Conservation (phyloP, 176 grass and related monocot species). For the Saccharum officinarum region DNA sequence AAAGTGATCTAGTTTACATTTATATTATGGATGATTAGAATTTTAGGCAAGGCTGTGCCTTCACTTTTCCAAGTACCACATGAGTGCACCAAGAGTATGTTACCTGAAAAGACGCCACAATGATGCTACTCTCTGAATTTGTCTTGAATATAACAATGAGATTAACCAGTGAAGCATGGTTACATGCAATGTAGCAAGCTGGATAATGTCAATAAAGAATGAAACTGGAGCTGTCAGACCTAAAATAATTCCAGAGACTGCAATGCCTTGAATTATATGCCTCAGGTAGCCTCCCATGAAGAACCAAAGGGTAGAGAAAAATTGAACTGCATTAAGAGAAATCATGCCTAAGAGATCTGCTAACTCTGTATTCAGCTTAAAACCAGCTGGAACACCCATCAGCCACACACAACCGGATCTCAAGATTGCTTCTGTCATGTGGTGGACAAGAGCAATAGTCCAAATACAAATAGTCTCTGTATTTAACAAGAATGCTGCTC, state of each 20-base stretch:
- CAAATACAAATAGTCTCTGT: conserved; percentile 60
- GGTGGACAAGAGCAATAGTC: conserved; percentile 43
- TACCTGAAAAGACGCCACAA: conserved; percentile 98
- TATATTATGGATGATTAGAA: not conserved
- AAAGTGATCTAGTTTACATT: not conserved
- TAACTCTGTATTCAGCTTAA: conserved; percentile 93
- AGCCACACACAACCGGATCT: conserved; percentile 93
- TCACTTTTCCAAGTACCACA: not conserved
- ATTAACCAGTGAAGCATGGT: conserved; percentile 76
- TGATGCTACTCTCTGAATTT: conserved; percentile 84
- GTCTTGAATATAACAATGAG: conserved; percentile 77
- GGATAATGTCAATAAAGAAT: conserved; percentile 74
- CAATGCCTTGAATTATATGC: conserved; percentile 55
- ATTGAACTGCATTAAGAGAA: conserved; percentile 83
- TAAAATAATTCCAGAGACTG: conserved; percentile 65
- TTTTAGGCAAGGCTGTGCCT: not conserved
- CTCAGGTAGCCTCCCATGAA: conserved; percentile 59
- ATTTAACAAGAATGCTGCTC: conserved; percentile 55
- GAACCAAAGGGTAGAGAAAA: conserved; percentile 88
- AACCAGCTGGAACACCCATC: conserved; percentile 96
- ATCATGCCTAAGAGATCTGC: conserved; percentile 89
- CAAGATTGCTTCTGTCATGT: conserved; percentile 68
- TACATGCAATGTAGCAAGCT: conserved; percentile 72
- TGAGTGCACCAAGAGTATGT: conserved; percentile 2
- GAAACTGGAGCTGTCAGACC: conserved; percentile 69